A percentile compares a stretch with the other conserved stretches of the same genome.
Conservation (phyloP, 768 basidiomycete genomes). For the Auriscalpium orientale region DNA sequence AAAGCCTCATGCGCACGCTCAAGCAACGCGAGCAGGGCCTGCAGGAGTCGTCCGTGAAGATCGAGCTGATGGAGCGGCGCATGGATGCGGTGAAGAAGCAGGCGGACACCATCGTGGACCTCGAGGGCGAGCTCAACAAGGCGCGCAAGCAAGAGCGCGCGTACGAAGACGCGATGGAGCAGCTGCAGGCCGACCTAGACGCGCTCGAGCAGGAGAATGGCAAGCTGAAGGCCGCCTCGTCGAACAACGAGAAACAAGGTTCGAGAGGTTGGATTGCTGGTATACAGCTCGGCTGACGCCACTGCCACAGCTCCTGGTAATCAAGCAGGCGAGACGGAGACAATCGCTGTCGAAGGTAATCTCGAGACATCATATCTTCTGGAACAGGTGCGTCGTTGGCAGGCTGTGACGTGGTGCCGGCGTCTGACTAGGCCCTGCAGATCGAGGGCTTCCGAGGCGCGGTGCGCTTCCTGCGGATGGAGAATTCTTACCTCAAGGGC, state of each 20-base stretch:
- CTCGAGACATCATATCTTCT: slow-evolving; percentile 82
- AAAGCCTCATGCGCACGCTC: slow-evolving; percentile 76
- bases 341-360: slow-evolving; percentile 67
- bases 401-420: background rate
- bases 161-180: slow-evolving; percentile 91
- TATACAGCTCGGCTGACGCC: slow-evolving; percentile 4
- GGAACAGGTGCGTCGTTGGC: slow-evolving; percentile 57
- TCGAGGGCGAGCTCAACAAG: slow-evolving; percentile 76
- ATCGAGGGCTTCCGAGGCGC: slow-evolving; percentile 88
- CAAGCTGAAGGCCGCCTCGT: slow-evolving; percentile 64
- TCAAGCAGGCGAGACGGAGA: slow-evolving; percentile 45
- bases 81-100: slow-evolving; percentile 90
- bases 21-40: slow-evolving; percentile 85
- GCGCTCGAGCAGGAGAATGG: slow-evolving; percentile 80
- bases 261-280: slow-evolving; percentile 15
- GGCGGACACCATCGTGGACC: slow-evolving; percentile 71
- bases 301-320: slow-evolving; percentile 32
- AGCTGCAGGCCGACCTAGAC: slow-evolving; percentile 85
- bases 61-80: slow-evolving; percentile 90
- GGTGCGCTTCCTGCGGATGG: slow-evolving; percentile 85
- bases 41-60: slow-evolving; percentile 86
- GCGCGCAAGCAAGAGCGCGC: slow-evolving; percentile 82
- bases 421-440: slow-evolving; percentile 27
- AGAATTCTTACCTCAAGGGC: slow-evolving; percentile 91
- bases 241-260: slow-evolving; percentile 70